Base-by-base conservation (phyloP, 2,329 filamentous ascomycete genomes). In the Karstenula rhodostoma region DNA sequence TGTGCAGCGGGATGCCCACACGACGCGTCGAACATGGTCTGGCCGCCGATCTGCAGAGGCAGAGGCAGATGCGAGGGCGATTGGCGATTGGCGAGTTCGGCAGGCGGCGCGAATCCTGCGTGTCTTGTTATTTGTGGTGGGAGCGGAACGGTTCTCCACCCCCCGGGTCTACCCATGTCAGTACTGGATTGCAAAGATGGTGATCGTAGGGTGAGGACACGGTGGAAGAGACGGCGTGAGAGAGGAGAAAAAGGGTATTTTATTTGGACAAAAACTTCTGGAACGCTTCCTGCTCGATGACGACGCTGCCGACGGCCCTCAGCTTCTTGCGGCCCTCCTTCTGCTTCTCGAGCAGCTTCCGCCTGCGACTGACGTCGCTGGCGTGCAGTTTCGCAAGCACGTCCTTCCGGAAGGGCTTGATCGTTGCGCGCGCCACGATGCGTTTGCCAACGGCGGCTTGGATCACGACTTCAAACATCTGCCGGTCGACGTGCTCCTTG, bases 381-480 rank as follows among this genome's bases (percentile, higher is more conserved):
- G 95, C 95, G 75, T 99, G 96, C 58, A 99, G 82, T 79, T 98
- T 98, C 8, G 90, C 90, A 58, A 97, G 80, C 2, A 99, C 95
- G 70, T 99, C 95, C 78, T 99, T 99, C 49, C 95, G 85, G 78
- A 96, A 99, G 0, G 95, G 93, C 82, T 98, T 98, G 76, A 99
- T 89, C 0, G 94, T 97, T 76, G 98, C 95, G 73, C 95, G 85
- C 0, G 95, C 95, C 4, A 99, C 87, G 54, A 99, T 89, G 53
- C 90, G 87, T 68, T 87, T 89, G 3, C 94, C 94, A 0, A 91
- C 90, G 0, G 91, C 90, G 3, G 95, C 94, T 79, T 99, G 95
- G 65, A 99, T 98, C 58, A 98, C 84, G 23, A 99, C 88, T 80
- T 99, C 95, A 73, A 97, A 99, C 89, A 98, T 95, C 78, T 99